A percentile compares a stretch with the other conserved stretches of the same genome.
These are phyloP conservation scores for Xylaria sp. DNA, from an alignment of 2,329 filamentous ascomycete species.

Conservation along the genomic window DNA sequence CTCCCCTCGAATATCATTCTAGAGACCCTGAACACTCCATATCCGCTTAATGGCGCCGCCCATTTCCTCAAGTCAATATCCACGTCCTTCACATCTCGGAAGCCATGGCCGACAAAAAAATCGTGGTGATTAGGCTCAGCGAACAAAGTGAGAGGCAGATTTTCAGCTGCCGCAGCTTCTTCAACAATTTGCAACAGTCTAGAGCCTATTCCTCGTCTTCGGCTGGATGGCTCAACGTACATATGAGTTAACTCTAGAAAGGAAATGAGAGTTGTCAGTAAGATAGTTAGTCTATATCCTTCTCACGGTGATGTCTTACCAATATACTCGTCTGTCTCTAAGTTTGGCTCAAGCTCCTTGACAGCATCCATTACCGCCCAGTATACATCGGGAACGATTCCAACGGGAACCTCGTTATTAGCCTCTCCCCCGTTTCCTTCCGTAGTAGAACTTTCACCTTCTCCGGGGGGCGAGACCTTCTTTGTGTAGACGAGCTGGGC, in stretches of 20 bases:
- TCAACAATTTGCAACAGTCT: conserved; percentile 16
- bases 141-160: conserved; percentile 22
- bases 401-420: background rate
- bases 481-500: conserved; percentile 28
- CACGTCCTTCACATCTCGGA: conserved; percentile 23
- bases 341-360: conserved; percentile 17
- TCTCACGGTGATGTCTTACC: background rate
- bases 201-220: conserved; percentile 29
- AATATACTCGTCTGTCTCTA: conserved; percentile 26
- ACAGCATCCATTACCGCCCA: conserved; percentile 10
- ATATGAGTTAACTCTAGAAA: conserved; percentile 26
- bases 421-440: no score
- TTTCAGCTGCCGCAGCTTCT: conserved; percentile 6
- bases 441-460: background rate
- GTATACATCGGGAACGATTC: conserved; percentile 24
- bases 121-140: conserved; percentile 31
- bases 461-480: background rate
- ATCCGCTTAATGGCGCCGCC: conserved; percentile 29
- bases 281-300: background rate
- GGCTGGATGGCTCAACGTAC: conserved; percentile 33
- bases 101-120: conserved; percentile 31
- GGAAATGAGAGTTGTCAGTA: background rate
- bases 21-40: conserved; percentile 33
- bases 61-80: conserved; percentile 32
- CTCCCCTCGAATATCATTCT: conserved; percentile 16